Evolutionary conservation across 805 yeast genomes (phyloP).

Genomic region (Candida sithepensis): DNA sequence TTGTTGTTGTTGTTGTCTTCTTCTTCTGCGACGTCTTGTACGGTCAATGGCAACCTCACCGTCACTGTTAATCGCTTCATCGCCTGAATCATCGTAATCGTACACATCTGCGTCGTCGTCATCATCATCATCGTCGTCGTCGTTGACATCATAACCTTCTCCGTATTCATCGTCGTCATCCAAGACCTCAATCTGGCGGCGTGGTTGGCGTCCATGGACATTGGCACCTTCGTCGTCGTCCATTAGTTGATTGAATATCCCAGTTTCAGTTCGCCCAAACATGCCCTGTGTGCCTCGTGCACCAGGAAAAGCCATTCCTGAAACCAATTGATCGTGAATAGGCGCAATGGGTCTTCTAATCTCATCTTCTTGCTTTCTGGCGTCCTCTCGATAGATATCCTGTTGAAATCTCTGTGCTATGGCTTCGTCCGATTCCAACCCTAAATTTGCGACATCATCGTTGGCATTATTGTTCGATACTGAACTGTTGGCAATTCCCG

Average conservation of each 20-base stretch:
- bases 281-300: constrained; percentile 34
- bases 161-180: constrained; percentile 25
- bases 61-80: constrained; percentile 33
- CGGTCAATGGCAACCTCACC: constrained; percentile 35
- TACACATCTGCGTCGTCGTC: constrained; percentile 27
- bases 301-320: constrained; percentile 19
- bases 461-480: neutral
- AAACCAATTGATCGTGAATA: constrained; percentile 58
- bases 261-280: constrained; percentile 45
- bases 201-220: no score
- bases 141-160: constrained; percentile 37
- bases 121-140: constrained; percentile 36
- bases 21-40: constrained; percentile 21
- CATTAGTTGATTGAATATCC: constrained; percentile 56
- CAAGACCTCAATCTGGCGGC: constrained; percentile 33
- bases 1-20: no score
- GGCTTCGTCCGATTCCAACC: constrained; percentile 39
- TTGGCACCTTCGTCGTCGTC: constrained; percentile 31
- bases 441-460: neutral
- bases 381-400: constrained; percentile 51
- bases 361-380: constrained; percentile 34
- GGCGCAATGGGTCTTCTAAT: constrained; percentile 80
- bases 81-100: neutral
- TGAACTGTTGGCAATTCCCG: constrained; percentile 21
- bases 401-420: constrained; percentile 61